Evolutionary conservation across 2,329 filamentous ascomycete species (phyloP).

Genomic region (Trichoderma guizhouense): DNA sequence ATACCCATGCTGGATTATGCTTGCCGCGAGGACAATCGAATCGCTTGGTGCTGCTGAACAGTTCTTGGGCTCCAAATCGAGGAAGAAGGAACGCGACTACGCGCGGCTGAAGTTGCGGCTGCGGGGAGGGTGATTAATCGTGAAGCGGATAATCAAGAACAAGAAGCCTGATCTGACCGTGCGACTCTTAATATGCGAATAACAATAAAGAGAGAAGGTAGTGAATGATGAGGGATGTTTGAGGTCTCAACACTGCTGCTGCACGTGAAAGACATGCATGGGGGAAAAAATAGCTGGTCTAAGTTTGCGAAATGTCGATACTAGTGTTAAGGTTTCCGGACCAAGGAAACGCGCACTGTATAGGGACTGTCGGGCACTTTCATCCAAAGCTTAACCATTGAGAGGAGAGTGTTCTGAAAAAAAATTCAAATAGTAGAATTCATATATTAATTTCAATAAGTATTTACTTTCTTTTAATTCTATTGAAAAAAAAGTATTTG

Average conservation of each 20-base stretch:
- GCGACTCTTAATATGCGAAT: background rate
- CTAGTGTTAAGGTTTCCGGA: background rate
- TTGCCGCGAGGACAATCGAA: background rate
- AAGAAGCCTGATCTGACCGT: background rate
- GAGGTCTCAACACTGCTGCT: background rate
- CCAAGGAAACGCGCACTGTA: background rate
- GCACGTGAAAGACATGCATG: background rate
- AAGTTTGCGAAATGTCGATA: background rate
- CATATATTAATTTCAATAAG: background rate
- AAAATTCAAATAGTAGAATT: background rate
- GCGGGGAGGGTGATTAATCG: background rate
- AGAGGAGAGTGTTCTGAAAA: background rate
- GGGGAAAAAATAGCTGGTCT: background rate
- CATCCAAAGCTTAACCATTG: background rate
- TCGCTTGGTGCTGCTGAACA: background rate
- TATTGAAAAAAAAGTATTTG: background rate
- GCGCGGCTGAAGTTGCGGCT: background rate
- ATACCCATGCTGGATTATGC: slow-evolving; percentile 69
- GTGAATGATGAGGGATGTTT: background rate
- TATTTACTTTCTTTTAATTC: background rate
- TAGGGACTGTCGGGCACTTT: background rate
- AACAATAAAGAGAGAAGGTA: background rate
- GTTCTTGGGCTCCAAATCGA: background rate
- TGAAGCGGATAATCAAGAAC: background rate
- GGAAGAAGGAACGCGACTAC: background rate